Conservation (phyloP, 2,329 filamentous ascomycete genomes). For the Aureobasidium pullulans region DNA sequence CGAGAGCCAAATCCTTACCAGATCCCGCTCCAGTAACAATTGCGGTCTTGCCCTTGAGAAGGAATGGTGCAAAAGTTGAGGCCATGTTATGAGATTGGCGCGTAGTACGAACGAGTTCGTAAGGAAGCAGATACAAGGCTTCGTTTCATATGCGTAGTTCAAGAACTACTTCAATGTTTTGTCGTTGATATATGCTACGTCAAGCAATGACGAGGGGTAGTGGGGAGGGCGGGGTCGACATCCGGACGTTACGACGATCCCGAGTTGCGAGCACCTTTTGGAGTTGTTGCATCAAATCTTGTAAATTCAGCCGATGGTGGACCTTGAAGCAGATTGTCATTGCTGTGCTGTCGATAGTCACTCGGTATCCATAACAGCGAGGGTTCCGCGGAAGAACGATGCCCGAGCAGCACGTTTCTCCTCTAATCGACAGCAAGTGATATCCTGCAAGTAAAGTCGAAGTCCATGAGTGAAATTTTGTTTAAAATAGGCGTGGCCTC, state of each 20-base stretch:
- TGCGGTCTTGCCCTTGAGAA: conserved; percentile 38
- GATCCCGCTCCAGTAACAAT: conserved; percentile 43
- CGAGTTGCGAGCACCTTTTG: neutral
- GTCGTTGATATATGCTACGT: neutral
- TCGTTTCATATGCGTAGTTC: too few species aligned
- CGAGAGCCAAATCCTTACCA: conserved; percentile 20
- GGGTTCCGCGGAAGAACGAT: too few species aligned
- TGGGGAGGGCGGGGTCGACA: neutral
- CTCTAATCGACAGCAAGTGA: neutral
- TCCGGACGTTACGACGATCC: neutral
- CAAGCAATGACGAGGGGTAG: conserved; percentile 1
- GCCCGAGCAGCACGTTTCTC: neutral
- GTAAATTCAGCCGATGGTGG: neutral
- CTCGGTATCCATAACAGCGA: too few species aligned
- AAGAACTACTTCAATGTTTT: neutral
- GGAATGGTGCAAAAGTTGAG: conserved; percentile 24
- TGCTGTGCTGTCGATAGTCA: neutral
- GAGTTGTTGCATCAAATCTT: neutral
- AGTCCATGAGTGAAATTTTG: neutral
- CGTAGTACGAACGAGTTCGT: neutral
- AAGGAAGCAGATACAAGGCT: neutral
- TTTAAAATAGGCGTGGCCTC: neutral
- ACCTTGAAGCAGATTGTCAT: neutral
- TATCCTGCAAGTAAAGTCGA: neutral
- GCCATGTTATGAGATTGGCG: neutral